Conservation (phyloP, 2,329 filamentous ascomycete species). For the Fonsecaea nubica region DNA sequence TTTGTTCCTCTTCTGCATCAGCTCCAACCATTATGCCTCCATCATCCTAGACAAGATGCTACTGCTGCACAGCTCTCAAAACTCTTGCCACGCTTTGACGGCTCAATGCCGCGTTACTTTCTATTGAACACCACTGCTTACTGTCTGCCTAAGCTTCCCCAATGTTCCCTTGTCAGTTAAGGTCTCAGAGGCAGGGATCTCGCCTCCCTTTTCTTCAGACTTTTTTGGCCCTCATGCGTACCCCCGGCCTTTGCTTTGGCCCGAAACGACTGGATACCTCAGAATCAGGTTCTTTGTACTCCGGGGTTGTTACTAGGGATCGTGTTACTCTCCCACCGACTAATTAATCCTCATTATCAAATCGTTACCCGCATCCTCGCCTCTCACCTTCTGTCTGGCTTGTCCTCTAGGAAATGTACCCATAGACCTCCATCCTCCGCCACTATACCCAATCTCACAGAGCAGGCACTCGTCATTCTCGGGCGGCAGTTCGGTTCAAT, state of each 20-base stretch:
- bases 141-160: neutral
- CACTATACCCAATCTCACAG: slow-evolving; percentile 13
- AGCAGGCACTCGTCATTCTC: neutral
- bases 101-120: slow-evolving; percentile 7
- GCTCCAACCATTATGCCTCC: slow-evolving; percentile 3
- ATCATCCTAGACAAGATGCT: slow-evolving; percentile 7
- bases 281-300: neutral
- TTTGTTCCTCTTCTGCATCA: slow-evolving; percentile 1
- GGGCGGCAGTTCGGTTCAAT: neutral
- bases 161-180: neutral
- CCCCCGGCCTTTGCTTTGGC: neutral
- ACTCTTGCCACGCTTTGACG: slow-evolving; percentile 7
- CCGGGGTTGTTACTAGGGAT: slow-evolving; percentile 4
- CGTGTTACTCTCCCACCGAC: neutral
- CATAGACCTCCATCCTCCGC: slow-evolving; percentile 3
- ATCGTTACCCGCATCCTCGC: neutral
- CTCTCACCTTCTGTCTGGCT: neutral
- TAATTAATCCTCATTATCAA: slow-evolving; percentile 1
- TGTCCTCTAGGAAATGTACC: neutral
- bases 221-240: neutral
- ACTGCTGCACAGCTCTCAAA: slow-evolving; percentile 8
- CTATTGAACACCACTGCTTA: slow-evolving; percentile 2
- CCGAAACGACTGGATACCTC: neutral
- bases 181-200: slow-evolving; percentile 1
- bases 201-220: neutral